Evolutionary conservation across 257 asterid genomes (phyloP), one percentile per base, ranked within the genome.

Genomic region (Solanum tarijense): DNA sequence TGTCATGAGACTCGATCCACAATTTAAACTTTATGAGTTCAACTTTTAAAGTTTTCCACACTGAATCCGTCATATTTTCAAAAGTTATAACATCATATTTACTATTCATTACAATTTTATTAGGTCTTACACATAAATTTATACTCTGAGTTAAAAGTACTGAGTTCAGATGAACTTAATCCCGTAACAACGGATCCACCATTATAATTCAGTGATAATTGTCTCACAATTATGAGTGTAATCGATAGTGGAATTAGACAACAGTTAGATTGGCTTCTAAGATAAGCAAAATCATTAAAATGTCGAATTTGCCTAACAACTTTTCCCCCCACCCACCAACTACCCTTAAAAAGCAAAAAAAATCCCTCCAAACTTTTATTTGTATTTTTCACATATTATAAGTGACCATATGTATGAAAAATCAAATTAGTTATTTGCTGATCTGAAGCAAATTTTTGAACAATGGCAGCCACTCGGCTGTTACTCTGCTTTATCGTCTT

Each of bases 401-500:
- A 81, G 85, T 46, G 39, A 81, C 0, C 66, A 27, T 16, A 46
- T 27, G 25, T 46, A 81, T 81, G 39, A 46, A 43, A 43, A 81
- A 46, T 46, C 27, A 81, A 27, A 81, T 9, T 13, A 43, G 16
- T 4, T 11, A 79, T 46, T 46, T 16, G 52, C 36, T 82, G 10
- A 16, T 48, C 43, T 48, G 85, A 82, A 48, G 85, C 29, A 48
- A 71, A 25, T 82, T 48, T 27, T 48, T 10, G 5, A 46, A 5
- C 89, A 73, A 92, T 93, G 96, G 93, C 89, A 66, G 92, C 95
- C 86, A 11, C 43, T 6, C 13, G 84, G 88, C 89, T 68, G 90
- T 91, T 90, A 20, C 90, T 92, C 81, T 81, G 87, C 87, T 90
- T 36, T 74, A 58, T 93, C 25, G 18, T 90, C 84, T 25, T 93